Percentiles rank a stretch among this genome's conserved stretches.
These are phyloP conservation scores for Eucalyptus curtisii DNA, from an alignment of 345 rosid genomes.

Conservation along the genomic window DNA sequence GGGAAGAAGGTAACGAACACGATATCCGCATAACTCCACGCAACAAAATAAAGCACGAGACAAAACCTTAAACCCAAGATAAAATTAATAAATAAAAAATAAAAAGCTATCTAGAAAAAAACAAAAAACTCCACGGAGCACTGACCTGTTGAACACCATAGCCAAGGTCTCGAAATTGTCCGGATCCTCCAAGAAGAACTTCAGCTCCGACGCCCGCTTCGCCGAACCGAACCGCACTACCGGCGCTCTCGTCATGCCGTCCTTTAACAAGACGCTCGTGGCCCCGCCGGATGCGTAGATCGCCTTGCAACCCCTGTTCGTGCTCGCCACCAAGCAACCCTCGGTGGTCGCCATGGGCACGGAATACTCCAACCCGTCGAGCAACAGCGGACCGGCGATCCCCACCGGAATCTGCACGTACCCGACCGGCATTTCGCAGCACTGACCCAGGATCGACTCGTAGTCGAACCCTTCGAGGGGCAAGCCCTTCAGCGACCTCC, in stretches of 20 bases:
- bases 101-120: not conserved
- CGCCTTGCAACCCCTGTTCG: conserved; percentile 91
- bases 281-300: conserved; percentile 75
- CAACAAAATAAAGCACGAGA: not conserved
- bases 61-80: not conserved
- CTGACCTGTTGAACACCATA: conserved; percentile 58
- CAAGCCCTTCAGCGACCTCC: conserved; percentile 63
- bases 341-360: conserved; percentile 99
- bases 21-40: not conserved
- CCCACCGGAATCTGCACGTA: conserved; percentile 94
- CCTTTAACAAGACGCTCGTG: conserved; percentile 35
- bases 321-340: conserved; percentile 88
- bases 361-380: conserved; percentile 67
- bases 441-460: conserved; percentile 75
- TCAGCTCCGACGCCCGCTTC: conserved; percentile 53
- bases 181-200: conserved; percentile 71
- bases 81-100: not conserved
- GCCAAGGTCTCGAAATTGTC: conserved; percentile 58
- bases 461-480: conserved; percentile 83
- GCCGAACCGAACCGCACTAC: conserved; percentile 57
- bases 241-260: conserved; percentile 87
- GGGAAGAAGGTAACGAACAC: not conserved
- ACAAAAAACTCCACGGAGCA: not conserved
- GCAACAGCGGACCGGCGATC: conserved; percentile 79
- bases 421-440: conserved; percentile 98